Evolutionary conservation across 768 basidiomycete genomes (phyloP).

Genomic region (Suillus sp.): DNA sequence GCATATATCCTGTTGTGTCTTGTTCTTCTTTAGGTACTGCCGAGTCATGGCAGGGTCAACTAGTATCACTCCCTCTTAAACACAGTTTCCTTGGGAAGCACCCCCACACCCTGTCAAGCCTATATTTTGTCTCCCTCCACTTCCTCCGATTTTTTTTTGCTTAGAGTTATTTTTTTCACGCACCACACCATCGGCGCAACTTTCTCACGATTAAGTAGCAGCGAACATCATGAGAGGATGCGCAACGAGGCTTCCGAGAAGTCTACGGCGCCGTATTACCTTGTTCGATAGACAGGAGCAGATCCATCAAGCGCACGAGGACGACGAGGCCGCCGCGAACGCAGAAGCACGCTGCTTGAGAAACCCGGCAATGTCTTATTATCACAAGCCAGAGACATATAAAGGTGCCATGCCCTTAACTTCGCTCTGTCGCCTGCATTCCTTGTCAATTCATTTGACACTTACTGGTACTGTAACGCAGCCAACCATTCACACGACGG

Average conservation of each 20-base stretch:
- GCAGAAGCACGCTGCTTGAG: background rate
- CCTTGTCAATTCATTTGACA: background rate
- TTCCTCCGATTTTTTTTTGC: background rate
- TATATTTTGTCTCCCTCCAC: background rate
- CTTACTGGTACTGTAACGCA: background rate
- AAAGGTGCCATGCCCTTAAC: background rate
- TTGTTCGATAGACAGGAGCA: conserved; percentile 1
- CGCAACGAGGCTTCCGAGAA: background rate
- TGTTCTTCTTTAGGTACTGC: background rate
- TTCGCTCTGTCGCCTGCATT: background rate
- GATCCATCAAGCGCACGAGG: background rate
- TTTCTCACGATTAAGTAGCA: background rate
- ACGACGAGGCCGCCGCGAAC: conserved; percentile 2
- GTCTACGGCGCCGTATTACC: background rate
- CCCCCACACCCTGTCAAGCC: conserved; percentile 7
- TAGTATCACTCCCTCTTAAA: background rate
- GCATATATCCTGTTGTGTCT: background rate
- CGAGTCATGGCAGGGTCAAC: background rate
- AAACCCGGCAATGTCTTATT: background rate
- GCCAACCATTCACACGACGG: conserved; percentile 2
- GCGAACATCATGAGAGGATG: conserved; percentile 3
- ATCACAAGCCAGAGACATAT: conserved; percentile 1
- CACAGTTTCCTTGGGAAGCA: background rate
- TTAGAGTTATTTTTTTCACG: conserved; percentile 1
- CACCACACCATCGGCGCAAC: background rate